Base-by-base conservation (phyloP, 2,329 filamentous ascomycete genomes). In the Sarocladiaceae sp. region DNA sequence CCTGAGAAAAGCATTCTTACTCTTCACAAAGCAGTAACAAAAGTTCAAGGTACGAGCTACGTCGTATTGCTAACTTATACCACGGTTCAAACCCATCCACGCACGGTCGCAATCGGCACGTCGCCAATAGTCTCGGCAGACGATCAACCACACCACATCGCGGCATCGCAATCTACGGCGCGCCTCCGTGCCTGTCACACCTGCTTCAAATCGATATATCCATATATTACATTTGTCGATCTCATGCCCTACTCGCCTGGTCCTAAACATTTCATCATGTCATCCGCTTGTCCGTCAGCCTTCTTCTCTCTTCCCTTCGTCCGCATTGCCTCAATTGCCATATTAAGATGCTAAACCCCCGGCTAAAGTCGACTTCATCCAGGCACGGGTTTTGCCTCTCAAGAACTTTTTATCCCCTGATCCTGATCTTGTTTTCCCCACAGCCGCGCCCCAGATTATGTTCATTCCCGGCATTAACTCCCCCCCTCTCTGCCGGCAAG, bases 61-160 rank as follows among this genome's bases (percentile, higher is more conserved):
- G n/a, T n/a, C n/a, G n/a, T n/a, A n/a, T n/a, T n/a, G n/a, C n/a
- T n/a, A n/a, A n/a, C n/a, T n/a, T n/a, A n/a, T n/a, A n/a, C n/a
- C n/a, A n/a, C n/a, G n/a, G n/a, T n/a, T n/a, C n/a, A n/a, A n/a
- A n/a, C n/a, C n/a, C n/a, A n/a, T n/a, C n/a, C n/a, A n/a, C n/a
- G n/a, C 33, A 12, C 33, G 18, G 15, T 36, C 15, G 33, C 7
- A n/a, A 23, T n/a, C 40, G 40, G 40, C 40, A 44, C 5, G 11
- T 28, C 10, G 17, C 6, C 37, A 40, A 40, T 40, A 40, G 37
- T 44, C n/a, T n/a, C 40, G 40, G 40, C 40, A 44, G 22, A 44
- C 23, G 12, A n/a, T 10, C n/a, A 28, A 26, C 22, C 18, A 26
- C 23, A 26, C 20, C 23, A 26, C 23, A 11, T n/a, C n/a, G 17